These are phyloP conservation scores for Excoecaria agallocha DNA, from an alignment of 345 rosid genomes.

Conservation along the genomic window DNA sequence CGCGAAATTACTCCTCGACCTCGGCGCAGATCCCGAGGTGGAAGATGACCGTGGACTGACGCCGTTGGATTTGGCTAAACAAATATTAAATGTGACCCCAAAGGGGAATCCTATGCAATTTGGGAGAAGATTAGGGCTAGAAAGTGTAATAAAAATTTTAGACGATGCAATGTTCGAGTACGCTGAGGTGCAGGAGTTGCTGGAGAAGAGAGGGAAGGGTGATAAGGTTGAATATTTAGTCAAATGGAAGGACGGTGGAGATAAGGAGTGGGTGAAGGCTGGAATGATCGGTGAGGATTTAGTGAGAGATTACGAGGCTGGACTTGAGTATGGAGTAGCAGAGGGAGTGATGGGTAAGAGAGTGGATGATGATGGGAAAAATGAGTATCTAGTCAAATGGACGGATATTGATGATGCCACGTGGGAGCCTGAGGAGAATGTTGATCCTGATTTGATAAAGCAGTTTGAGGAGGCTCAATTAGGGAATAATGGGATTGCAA, in stretches of 20 bases:
- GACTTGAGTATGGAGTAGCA: conserved; percentile 82
- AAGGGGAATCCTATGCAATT: conserved; percentile 82
- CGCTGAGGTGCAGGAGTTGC: conserved; percentile 72
- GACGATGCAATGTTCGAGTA: conserved; percentile 67
- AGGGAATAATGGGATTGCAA: neutral
- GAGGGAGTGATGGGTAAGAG: conserved; percentile 65
- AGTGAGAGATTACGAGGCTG: conserved; percentile 69
- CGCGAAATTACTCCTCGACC: conserved; percentile 52
- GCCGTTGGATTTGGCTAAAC: conserved; percentile 61
- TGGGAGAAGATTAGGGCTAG: conserved; percentile 71
- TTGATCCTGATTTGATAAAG: conserved; percentile 59
- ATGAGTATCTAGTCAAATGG: conserved; percentile 78
- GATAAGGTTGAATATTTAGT: conserved; percentile 67
- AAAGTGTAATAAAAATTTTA: conserved; percentile 47
- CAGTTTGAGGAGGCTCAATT: conserved; percentile 40
- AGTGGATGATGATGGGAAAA: conserved; percentile 53
- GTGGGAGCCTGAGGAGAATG: conserved; percentile 91
- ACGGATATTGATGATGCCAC: conserved; percentile 73
- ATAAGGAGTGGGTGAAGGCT: conserved; percentile 73
- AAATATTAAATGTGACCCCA: conserved; percentile 67
- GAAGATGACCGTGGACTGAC: conserved; percentile 70
- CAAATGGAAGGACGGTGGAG: conserved; percentile 78
- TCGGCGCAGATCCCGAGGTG: conserved; percentile 69
- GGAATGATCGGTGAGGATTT: conserved; percentile 66
- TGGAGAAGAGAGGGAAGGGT: conserved; percentile 84